Base-by-base conservation (phyloP, 1,284 basidiomycete species). In the Ustilago hordei region DNA sequence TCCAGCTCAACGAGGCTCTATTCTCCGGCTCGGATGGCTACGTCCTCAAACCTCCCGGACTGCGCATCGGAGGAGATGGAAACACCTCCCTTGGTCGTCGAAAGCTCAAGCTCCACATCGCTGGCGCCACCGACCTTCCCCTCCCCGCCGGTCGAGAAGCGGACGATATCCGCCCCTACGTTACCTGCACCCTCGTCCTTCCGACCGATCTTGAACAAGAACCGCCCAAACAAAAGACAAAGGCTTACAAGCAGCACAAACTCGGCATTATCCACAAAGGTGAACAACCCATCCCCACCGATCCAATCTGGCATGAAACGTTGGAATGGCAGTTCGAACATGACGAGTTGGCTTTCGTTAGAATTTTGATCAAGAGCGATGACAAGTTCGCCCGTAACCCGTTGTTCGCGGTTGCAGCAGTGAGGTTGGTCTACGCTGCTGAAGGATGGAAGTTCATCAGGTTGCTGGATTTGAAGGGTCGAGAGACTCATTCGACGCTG, bases 1-100 rank as follows among this genome's bases (percentile, higher is more conserved):
- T 87, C 60, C 86, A 87, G 59, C 81, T 91, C 41, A 91, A 91
- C 71, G 91, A 91, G 79, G 91, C 89, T 0, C 88, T 92, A 87
- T 92, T 92, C 79, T 88, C 88, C 0, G 91, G 89, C 0, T 90
- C 88, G 2, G 81, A 86, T 4, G 91, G 91, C 0, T 92, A 89
- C 89, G 89, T 90, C 0, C 84, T 88, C 50, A 91, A 91, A 75
- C 91, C 88, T 3, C 63, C 76, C 85, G 35, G 80, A 68, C 58
- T 86, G 64, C 65, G 84, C 50, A 17, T 74, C 59, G 69, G 64
- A 32, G 59, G 69, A 4, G 60, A 79, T 70, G 75, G 74, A 79
- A 64, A 79, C 28, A 69, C 67, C 12, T 56, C 65, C 3, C 60
- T 78, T 23, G 81, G 79, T 31, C 59, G 61, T 5, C 66, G 70